These are phyloP conservation scores for Claviceps sp. DNA, from an alignment of 2,329 filamentous ascomycete genomes.

Conservation along the genomic window DNA sequence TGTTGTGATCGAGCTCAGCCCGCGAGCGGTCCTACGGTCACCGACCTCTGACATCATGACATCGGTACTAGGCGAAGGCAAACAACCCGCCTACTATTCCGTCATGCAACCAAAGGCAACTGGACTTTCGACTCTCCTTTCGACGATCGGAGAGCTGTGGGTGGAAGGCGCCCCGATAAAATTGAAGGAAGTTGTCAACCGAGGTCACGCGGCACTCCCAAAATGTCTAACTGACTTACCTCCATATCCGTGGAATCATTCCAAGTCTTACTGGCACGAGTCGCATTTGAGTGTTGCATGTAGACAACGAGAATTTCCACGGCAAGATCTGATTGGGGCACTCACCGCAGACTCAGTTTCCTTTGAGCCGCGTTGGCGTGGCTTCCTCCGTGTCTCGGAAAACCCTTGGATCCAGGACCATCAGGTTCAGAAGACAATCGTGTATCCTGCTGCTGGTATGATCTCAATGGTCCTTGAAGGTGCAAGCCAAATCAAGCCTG, in stretches of 20 bases:
- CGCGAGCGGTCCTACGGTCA: constrained; percentile 22
- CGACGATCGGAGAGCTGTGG: constrained; percentile 25
- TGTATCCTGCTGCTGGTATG: constrained; percentile 39
- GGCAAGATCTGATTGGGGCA: constrained; percentile 38
- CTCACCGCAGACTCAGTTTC: constrained; percentile 29
- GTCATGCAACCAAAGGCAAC: constrained; percentile 15
- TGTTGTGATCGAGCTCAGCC: constrained; percentile 29
- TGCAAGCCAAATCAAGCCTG: constrained; percentile 24
- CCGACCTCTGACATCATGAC: constrained; percentile 24
- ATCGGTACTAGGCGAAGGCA: constrained; percentile 1
- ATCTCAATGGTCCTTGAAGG: constrained; percentile 35
- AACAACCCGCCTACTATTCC: constrained; percentile 13
- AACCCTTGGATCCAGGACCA: constrained; percentile 41
- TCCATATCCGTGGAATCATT: constrained; percentile 41
- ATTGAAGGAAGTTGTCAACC: constrained; percentile 18
- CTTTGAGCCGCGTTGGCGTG: constrained; percentile 34
- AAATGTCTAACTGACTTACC: constrained; percentile 33
- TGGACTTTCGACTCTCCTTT: constrained; percentile 15
- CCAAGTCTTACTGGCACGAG: constrained; percentile 39
- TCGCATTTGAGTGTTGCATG: constrained; percentile 30
- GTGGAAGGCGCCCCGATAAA: constrained; percentile 18
- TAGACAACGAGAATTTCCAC: constrained; percentile 29
- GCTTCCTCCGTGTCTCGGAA: constrained; percentile 33
- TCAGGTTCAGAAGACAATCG: constrained; percentile 33
- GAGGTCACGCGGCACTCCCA: constrained; percentile 7